A percentile compares a stretch with the other conserved stretches of the same genome.
phyloP scores from a whole-genome alignment of 805 yeast species.

The Kodamaea neixiangensis region DNA sequence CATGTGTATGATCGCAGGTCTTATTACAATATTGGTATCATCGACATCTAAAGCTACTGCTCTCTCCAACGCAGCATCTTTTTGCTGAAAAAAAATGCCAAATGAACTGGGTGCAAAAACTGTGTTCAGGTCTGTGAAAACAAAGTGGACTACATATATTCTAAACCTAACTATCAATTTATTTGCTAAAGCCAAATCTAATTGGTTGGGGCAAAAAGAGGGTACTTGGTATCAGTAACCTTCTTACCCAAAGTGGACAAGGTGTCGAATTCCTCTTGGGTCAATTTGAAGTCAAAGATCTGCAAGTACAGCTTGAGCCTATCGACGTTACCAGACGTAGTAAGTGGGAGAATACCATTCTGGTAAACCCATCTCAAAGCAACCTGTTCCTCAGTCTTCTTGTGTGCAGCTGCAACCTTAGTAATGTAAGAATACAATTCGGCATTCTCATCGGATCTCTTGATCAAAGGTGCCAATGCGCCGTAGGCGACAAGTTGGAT shows the following conservation, averaged over 20 bases:
- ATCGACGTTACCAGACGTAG: constrained; percentile 70
- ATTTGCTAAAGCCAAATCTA: no score
- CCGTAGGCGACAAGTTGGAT: constrained; percentile 65
- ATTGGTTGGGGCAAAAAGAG: neutral
- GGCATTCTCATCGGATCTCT: constrained; percentile 57
- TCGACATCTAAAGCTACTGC: no score
- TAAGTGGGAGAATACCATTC: constrained; percentile 72
- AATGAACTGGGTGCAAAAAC: no score
- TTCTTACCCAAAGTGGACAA: constrained; percentile 52
- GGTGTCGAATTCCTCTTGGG: constrained; percentile 67
- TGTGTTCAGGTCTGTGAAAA: no score
- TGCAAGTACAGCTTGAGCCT: constrained; percentile 63
- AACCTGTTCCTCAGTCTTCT: constrained; percentile 64
- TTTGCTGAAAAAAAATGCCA: no score
- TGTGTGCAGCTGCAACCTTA: constrained; percentile 54
- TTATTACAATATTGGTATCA: no score
- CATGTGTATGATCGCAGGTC: no score
- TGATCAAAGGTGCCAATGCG: constrained; percentile 84
- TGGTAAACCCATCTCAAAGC: constrained; percentile 84
- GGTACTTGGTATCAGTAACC: neutral
- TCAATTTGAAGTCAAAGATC: constrained; percentile 56
- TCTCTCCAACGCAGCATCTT: no score
- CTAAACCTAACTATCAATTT: no score
- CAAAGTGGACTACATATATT: no score
- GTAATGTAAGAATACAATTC: constrained; percentile 54